Evolutionary conservation across 1,284 basidiomycete genomes (phyloP), one percentile per base, ranked within the genome.

Genomic region (Pterulicium gracile): DNA sequence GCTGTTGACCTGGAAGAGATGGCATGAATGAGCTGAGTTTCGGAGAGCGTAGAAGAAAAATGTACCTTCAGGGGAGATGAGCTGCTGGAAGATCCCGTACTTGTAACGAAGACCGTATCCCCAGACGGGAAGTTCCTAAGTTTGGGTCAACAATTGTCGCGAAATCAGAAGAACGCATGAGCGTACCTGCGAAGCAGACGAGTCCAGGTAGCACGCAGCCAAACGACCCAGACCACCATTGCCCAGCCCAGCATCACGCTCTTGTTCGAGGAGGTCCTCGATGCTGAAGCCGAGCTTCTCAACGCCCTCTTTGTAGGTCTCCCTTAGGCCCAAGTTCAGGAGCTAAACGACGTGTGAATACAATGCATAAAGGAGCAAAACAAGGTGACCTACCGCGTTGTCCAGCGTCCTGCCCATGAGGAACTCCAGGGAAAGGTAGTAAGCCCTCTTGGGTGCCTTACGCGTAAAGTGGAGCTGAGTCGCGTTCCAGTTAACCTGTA

Each of bases 51-150:
- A 89, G 66, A 95, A 89, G 3, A 93, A 79, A 61, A 92, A 88
- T 42, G 83, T 77, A 17, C 90, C 89, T 48, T 88, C 83, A 7
- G 88, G 79, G 10, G 78, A 77, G 58, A 90, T 89, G 47, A 92
- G 75, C 67, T 96, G 93, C 64, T 92, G 87, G 77, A 96, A 96
- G 65, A 96, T 93, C 56, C 90, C 90, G 55, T 92, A 93, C 59
- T 88, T 82, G 73, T 92, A 89, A 46, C 88, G 70, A 47, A 93
- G 65, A 46, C 89, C 89, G 56, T 93, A 94, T 39, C 90, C 91
- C 88, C 90, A 94, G 24, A 91, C 76, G 0, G 70, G 70, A 7
- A 73, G 59, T 56, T 73, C 69, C 63, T 66, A 48, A 34, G 19
- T 32, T 43, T 43, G 21, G 17, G 41, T 23, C 44, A 32, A 22